A percentile compares a stretch with the other conserved stretches of the same genome.
Conservation (phyloP, 179 eudicot genomes). For the Patellifolia procumbens region DNA sequence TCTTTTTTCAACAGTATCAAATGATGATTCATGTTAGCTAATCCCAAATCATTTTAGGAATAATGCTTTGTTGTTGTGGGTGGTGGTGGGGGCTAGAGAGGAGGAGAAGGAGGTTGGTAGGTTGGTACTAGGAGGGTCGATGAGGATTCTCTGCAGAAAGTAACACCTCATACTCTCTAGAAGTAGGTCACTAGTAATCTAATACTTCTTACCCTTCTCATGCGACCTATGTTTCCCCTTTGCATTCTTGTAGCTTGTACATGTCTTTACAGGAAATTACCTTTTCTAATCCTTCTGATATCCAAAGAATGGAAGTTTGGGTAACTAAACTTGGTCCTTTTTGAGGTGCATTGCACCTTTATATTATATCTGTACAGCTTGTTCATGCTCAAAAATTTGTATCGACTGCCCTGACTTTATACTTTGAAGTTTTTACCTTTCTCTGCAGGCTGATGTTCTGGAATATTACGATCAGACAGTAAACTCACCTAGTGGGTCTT, state of each 20-base stretch:
- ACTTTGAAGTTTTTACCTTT: constrained; percentile 9
- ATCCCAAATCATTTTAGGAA: too few relatives aligned
- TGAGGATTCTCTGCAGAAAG: neutral
- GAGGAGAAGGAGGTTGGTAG: neutral
- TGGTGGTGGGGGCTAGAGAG: neutral
- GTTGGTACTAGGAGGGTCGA: neutral
- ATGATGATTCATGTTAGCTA: too few relatives aligned
- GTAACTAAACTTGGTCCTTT: neutral
- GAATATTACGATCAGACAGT: constrained; percentile 94
- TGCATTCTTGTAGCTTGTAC: neutral
- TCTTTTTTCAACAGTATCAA: too few relatives aligned
- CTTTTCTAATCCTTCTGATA: neutral
- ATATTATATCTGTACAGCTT: neutral
- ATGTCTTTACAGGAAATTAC: neutral
- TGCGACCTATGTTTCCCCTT: neutral
- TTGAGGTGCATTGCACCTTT: neutral
- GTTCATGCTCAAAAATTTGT: neutral
- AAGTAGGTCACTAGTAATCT: neutral
- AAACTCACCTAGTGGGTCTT: constrained; percentile 84
- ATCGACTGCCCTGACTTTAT: neutral
- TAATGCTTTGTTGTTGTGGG: too few relatives aligned
- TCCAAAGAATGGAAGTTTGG: neutral
- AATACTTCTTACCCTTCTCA: neutral
- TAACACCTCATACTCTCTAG: neutral
- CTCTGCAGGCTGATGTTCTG: constrained; percentile 88